phyloP scores from a whole-genome alignment of 352 stramenopile species.

The Globisporangium solare region DNA sequence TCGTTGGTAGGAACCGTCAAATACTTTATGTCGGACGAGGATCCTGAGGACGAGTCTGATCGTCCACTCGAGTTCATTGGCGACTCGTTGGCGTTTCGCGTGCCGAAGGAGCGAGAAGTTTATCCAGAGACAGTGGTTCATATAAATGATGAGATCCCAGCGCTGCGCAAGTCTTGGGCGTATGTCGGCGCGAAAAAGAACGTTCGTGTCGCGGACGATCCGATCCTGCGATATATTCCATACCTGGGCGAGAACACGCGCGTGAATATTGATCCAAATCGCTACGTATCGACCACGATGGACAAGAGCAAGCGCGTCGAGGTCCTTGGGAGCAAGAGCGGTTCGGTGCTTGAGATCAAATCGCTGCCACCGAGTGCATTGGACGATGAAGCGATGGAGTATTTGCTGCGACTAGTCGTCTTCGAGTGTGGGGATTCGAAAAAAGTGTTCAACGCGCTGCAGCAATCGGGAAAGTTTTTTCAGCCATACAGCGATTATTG shows the following conservation, averaged over 20 bases:
- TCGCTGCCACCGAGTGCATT: slow-evolving; percentile 23
- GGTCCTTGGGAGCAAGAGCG: slow-evolving; percentile 27
- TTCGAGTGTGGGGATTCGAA: slow-evolving; percentile 33
- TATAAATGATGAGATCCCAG: slow-evolving; percentile 36
- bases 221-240: slow-evolving; percentile 81
- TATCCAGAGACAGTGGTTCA: slow-evolving; percentile 54
- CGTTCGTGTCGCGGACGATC: slow-evolving; percentile 74
- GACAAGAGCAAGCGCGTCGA: slow-evolving; percentile 43
- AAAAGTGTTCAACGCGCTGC: slow-evolving; percentile 44
- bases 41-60: slow-evolving; percentile 4
- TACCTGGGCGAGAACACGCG: slow-evolving; percentile 80
- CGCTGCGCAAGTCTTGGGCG: slow-evolving; percentile 48
- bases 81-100: not conserved
- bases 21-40: slow-evolving; percentile 27
- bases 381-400: slow-evolving; percentile 63
- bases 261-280: slow-evolving; percentile 54
- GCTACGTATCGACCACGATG: slow-evolving; percentile 57
- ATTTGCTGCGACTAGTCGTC: slow-evolving; percentile 51
- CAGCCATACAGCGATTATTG: slow-evolving; percentile 41
- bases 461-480: slow-evolving; percentile 22
- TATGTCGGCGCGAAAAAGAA: slow-evolving; percentile 74
- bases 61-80: not conserved
- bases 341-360: slow-evolving; percentile 27
- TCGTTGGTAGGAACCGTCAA: slow-evolving; percentile 32
- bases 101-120: slow-evolving; percentile 12